Evolutionary conservation across 2,329 filamentous ascomycete genomes (phyloP), one percentile per base, ranked within the genome.

Genomic region (Hypomyces rosellus): DNA sequence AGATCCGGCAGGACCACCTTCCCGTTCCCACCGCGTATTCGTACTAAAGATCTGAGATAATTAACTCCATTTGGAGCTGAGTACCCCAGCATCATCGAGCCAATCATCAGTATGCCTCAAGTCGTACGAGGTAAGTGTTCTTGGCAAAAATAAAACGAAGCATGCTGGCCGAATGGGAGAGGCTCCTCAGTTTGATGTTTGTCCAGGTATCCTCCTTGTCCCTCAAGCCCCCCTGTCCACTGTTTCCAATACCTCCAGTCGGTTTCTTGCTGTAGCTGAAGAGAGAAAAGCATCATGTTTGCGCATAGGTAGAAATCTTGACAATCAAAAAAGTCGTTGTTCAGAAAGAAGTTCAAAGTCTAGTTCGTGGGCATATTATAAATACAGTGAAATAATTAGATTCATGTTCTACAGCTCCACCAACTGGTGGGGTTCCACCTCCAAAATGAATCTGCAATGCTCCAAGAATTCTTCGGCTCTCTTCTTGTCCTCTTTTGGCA

Each of bases 391-490:
- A 58, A 59, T 52, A 51, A 57, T 54, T 49, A 20, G 16, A 25
- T 45, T 56, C 46, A 52, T 52, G 42, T 16, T 49, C 75, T 68
- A 84, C 65, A 84, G 62, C 38, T 40, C 15, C 44, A 95, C 81
- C 62, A 95, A 70, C 61, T 84, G 78, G 34, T 84, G 88, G 13
- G 89, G 89, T 69, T 93, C 86, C 57, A 81, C 77, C 70, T 95
- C 89, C 59, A 99, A 69, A 22, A 92, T 84, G 42, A 77, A 72
- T 81, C 96, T 96, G 63, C 96, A 80, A 60, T 89, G 82, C 70
- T 92, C 86, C 56, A 99, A 69, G 72, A 96, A 99, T 11, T 85
- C 76, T 62, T 81, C 77, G 13, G 89, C 93, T 61, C 90, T 78
- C 73, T 84, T 81, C 77, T 91, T 87, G 67, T 99, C 93, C 8